Evolutionary conservation across 768 basidiomycete species (phyloP).

Genomic region (Leccinum disarticulatum): DNA sequence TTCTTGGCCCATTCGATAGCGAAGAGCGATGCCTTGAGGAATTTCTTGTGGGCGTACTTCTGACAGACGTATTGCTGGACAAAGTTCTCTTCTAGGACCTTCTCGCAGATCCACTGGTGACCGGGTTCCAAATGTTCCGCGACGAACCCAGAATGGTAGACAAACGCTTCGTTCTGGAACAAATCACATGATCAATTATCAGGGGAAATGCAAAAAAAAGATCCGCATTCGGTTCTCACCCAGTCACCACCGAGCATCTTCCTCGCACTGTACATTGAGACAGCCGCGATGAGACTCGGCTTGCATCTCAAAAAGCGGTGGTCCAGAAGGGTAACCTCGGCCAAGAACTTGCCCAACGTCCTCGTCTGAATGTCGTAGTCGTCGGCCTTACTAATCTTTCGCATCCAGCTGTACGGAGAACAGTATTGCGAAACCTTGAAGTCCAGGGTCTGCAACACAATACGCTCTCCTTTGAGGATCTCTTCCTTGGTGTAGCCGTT

Average conservation of each 20-base stretch:
- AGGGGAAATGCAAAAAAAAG: conserved; percentile 4
- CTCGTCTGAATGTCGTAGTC: conserved; percentile 98
- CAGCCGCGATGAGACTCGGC: conserved; percentile 90
- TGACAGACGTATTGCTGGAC: conserved; percentile 85
- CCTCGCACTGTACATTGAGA: conserved; percentile 96
- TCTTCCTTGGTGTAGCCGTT: conserved; percentile 93
- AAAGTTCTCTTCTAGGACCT: conserved; percentile 78
- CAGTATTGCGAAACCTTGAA: conserved; percentile 97
- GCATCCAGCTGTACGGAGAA: conserved; percentile 99
- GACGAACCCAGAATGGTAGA: conserved; percentile 90
- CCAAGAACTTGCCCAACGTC: conserved; percentile 95
- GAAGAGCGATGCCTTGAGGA: conserved; percentile 85
- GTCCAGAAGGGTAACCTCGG: conserved; percentile 93
- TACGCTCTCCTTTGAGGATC: conserved; percentile 96
- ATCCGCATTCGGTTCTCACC: conserved; percentile 58
- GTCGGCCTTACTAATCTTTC: conserved; percentile 97
- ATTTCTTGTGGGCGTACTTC: conserved; percentile 98
- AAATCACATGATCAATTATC: conserved; percentile 35
- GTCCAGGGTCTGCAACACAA: conserved; percentile 92
- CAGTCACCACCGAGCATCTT: conserved; percentile 94
- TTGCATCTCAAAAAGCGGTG: conserved; percentile 90
- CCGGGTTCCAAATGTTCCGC: conserved; percentile 85
- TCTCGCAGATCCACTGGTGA: conserved; percentile 78
- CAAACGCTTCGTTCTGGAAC: conserved; percentile 80
- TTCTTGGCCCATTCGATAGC: conserved; percentile 73